Conservation (phyloP, 192 early-diverging fungal species). For the Globomyces pollinis-pini region DNA sequence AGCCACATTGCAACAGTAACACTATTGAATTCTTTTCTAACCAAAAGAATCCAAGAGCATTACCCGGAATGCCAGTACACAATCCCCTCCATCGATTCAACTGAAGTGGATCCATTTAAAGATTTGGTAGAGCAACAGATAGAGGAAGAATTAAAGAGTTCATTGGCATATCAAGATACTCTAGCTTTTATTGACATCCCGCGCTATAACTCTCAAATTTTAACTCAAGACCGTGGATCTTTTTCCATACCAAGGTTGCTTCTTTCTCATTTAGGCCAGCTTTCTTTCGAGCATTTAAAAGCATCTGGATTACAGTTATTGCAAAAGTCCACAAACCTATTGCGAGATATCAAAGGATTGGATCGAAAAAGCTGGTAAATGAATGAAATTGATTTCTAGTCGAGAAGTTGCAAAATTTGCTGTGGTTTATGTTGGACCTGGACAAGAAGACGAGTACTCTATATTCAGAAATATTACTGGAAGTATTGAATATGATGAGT, state of each 20-base stretch:
- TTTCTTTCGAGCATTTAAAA: slow-evolving; percentile 68
- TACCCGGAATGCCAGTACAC: too few species aligned
- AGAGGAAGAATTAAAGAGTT: too few species aligned
- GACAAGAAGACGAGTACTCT: slow-evolving; percentile 81
- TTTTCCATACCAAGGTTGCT: slow-evolving; percentile 63
- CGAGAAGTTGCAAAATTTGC: slow-evolving; percentile 87
- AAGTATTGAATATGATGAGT: slow-evolving; percentile 70
- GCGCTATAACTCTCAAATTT: slow-evolving; percentile 36
- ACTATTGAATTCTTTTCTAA: too few species aligned
- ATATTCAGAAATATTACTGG: slow-evolving; percentile 72
- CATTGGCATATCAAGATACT: background rate
- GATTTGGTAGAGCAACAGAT: background rate
- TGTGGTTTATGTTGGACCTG: slow-evolving; percentile 81
- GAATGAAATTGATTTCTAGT: slow-evolving; percentile 40
- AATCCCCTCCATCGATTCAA: too few species aligned
- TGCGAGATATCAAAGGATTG: slow-evolving; percentile 66
- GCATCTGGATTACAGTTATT: slow-evolving; percentile 60
- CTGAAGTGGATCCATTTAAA: background rate
- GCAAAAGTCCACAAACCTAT: slow-evolving; percentile 54
- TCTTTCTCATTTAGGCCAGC: slow-evolving; percentile 66
- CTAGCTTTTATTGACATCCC: background rate
- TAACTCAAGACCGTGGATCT: background rate
- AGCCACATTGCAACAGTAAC: too few species aligned
- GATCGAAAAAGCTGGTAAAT: slow-evolving; percentile 62
- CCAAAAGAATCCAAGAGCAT: too few species aligned